Base-by-base conservation (phyloP, 768 basidiomycete genomes). In the Lepiota brunneoincarnata region DNA sequence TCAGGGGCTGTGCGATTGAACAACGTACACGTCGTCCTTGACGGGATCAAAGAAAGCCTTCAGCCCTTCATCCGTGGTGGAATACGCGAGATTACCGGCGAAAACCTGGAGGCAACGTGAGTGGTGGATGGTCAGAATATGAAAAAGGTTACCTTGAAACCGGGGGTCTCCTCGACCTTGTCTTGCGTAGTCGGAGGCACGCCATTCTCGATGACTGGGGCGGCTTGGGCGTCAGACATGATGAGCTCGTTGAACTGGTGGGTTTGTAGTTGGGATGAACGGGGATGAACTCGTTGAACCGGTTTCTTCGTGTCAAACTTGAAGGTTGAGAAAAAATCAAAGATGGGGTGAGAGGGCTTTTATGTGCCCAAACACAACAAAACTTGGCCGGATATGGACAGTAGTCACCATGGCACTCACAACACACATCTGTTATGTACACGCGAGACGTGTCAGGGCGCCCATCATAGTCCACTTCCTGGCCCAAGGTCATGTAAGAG, bases 71-170 rank as follows among this genome's bases (percentile, higher is more conserved):
- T 93, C 91, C 79, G 89, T 91, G 63, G 91, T 93, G 68, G 85
- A 79, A 75, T 94, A 96, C 78, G 91, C 84, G 79, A 96, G 92
- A 77, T 96, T 96, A 64, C 93, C 93, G 68, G 87, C 91, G 72
- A 95, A 95, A 78, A 93, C 90, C 92, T 94, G 63, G 40, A 55
- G 54, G 55, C 44, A 34, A 53, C 56, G 51, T 62, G 59, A 60
- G 58, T 57, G 58, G 59, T 59, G 63, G 65, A 48, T 62, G 35
- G 54, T 36, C 44, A 42, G 46, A 58, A 45, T 48, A 48, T 50
- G 56, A 62, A 58, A 59, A 51, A 51, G 58, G 59, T 64, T 65
- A 89, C 90, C 83, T 92, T 93, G 86, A 85, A 87, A 70, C 82
- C 84, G 67, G 84, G 82, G 61, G 78, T 76, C 79, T 89, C 86